Evolutionary conservation across 441 rosid genomes (phyloP).

Genomic region (Lepidium campestre): DNA sequence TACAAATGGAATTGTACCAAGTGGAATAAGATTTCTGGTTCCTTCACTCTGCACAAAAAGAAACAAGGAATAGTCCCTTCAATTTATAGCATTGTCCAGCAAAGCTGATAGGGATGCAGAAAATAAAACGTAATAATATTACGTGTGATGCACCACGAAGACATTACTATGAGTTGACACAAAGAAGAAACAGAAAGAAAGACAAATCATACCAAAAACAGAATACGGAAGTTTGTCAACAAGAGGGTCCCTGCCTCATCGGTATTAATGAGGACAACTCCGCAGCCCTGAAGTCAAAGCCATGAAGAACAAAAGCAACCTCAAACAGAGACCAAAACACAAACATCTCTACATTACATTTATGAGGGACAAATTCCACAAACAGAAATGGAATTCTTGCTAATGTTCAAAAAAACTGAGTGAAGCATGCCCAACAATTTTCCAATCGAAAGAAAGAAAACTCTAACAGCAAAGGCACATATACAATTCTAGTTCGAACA

Average conservation of each 20-base stretch:
- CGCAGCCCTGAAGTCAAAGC: slow-evolving; percentile 54
- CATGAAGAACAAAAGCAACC: not conserved
- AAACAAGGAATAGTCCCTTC: slow-evolving; percentile 16
- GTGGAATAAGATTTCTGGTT: slow-evolving; percentile 61
- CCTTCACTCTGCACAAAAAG: slow-evolving; percentile 64
- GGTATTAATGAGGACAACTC: slow-evolving; percentile 81
- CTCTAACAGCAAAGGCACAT: not conserved
- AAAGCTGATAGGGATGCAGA: not conserved
- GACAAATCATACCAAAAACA: slow-evolving; percentile 71
- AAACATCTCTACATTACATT: not conserved
- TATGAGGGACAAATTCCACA: not conserved
- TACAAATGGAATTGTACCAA: slow-evolving; percentile 82
- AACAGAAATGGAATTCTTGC: not conserved
- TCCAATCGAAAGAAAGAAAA: not conserved
- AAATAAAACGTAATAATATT: not conserved
- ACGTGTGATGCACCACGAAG: slow-evolving; percentile 2
- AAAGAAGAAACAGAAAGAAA: slow-evolving; percentile 6
- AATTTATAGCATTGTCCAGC: not conserved
- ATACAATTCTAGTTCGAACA: not conserved
- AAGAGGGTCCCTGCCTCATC: slow-evolving; percentile 79
- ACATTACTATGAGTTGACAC: not conserved
- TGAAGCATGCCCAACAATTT: not conserved
- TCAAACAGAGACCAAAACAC: not conserved
- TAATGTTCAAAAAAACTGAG: not conserved
- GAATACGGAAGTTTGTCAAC: slow-evolving; percentile 84